A percentile compares a stretch with the other conserved stretches of the same genome.
Evolutionary conservation across 1,284 basidiomycete species (phyloP).

Genomic region (Veloboletus limbatus): DNA sequence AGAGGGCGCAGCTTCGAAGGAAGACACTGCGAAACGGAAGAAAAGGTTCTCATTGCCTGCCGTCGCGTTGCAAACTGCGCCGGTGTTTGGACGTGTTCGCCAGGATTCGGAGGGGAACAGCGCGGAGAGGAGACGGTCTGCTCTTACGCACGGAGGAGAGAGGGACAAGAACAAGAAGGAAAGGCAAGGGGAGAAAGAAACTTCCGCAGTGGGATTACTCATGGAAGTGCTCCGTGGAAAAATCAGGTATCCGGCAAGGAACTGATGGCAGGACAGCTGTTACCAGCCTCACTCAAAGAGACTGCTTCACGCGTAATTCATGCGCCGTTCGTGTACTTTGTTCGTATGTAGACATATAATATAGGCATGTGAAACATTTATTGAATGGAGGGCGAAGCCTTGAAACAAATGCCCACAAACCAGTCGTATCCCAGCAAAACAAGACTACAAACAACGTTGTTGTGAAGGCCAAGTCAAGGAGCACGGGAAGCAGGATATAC

Average conservation of each 20-base stretch:
- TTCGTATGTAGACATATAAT: not conserved
- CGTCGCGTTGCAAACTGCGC: conserved; percentile 66
- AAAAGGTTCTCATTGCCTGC: conserved; percentile 75
- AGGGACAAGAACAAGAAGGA: conserved; percentile 28
- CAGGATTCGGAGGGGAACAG: conserved; percentile 13
- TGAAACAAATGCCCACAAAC: not conserved
- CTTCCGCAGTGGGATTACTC: conserved; percentile 32
- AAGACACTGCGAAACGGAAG: conserved; percentile 58
- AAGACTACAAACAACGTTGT: too few relatives aligned
- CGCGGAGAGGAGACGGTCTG: conserved; percentile 21
- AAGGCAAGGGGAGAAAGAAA: conserved; percentile 26
- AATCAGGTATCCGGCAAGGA: conserved; percentile 26
- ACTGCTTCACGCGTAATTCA: not conserved
- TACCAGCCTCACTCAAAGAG: too few relatives aligned
- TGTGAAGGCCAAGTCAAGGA: too few relatives aligned
- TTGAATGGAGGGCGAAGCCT: not conserved
- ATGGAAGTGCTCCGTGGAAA: conserved; percentile 29
- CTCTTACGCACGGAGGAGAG: conserved; percentile 17
- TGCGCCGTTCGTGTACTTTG: not conserved
- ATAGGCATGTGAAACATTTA: conserved; percentile 7
- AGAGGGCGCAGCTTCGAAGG: conserved; percentile 27
- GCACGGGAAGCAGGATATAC: too few relatives aligned
- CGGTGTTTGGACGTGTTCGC: conserved; percentile 59
- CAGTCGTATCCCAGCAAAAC: conserved; percentile 1
- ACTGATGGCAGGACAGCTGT: not conserved